Evolutionary conservation across 1,284 basidiomycete species (phyloP).

Genomic region (Fistulina hepatica): DNA sequence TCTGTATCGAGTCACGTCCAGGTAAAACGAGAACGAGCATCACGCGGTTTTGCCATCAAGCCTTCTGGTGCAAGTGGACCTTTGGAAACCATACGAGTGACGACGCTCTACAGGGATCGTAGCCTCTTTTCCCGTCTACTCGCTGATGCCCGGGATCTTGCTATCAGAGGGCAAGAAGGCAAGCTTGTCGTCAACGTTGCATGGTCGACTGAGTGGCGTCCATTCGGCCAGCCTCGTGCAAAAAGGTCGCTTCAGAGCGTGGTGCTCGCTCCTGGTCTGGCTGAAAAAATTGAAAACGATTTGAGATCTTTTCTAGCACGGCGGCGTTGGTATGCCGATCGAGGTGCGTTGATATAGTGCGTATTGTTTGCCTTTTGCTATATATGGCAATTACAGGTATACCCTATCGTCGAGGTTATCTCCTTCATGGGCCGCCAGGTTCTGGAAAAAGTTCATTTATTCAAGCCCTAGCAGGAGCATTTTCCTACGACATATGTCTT

Average conservation of each 20-base stretch:
- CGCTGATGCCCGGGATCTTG: slow-evolving; percentile 80
- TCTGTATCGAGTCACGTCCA: slow-evolving; percentile 23
- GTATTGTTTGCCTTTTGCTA: background rate
- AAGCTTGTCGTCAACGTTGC: slow-evolving; percentile 95
- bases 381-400: slow-evolving; percentile 57
- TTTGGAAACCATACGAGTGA: slow-evolving; percentile 96
- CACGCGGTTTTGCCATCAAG: slow-evolving; percentile 83
- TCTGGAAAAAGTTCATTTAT: slow-evolving; percentile 99
- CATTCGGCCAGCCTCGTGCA: slow-evolving; percentile 86
- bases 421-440: slow-evolving; percentile 93
- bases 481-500: slow-evolving; percentile 94
- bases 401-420: slow-evolving; percentile 92
- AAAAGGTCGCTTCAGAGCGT: slow-evolving; percentile 87
- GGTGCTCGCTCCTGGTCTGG: slow-evolving; percentile 74
- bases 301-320: slow-evolving; percentile 75
- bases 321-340: slow-evolving; percentile 91
- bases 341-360: slow-evolving; percentile 43
- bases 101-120: slow-evolving; percentile 82
- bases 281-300: slow-evolving; percentile 74
- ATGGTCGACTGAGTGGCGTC: slow-evolving; percentile 94
- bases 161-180: slow-evolving; percentile 80
- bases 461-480: slow-evolving; percentile 86
- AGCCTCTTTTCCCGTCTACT: slow-evolving; percentile 74
- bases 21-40: slow-evolving; percentile 91
- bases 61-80: slow-evolving; percentile 54